Percentiles rank a stretch among this genome's conserved stretches.
Evolutionary conservation across 352 stramenopile genomes (phyloP).

Genomic region (Globisporangium emineosum): DNA sequence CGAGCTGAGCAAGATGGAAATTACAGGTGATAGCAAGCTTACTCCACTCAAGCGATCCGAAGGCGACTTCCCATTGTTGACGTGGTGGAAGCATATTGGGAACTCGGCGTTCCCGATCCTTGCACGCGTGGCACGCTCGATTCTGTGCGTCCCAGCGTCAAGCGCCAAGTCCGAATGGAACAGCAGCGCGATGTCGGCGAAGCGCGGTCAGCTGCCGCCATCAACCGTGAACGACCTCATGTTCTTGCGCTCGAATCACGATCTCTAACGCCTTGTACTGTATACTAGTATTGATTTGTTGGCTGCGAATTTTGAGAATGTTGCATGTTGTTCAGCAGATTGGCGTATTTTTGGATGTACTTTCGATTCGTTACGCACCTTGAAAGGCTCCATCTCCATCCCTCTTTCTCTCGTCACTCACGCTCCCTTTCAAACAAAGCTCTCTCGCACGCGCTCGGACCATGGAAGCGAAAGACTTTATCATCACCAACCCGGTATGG

Average conservation of each 20-base stretch:
- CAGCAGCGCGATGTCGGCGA: background rate
- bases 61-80: background rate
- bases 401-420: background rate
- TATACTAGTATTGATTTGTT: background rate
- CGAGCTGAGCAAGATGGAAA: conserved; percentile 19
- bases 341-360: background rate
- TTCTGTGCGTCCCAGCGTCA: conserved; percentile 5
- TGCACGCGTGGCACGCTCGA: background rate
- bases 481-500: conserved; percentile 46
- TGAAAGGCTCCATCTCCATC: background rate
- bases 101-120: background rate
- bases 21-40: too few relatives aligned
- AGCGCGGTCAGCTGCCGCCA: background rate
- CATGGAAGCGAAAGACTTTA: conserved; percentile 63
- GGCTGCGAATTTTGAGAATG: background rate
- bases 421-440: background rate
- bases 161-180: background rate
- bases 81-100: conserved; percentile 7
- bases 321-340: background rate
- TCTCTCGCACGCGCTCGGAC: conserved; percentile 8
- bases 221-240: conserved; percentile 7
- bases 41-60: conserved; percentile 6
- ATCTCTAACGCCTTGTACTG: background rate
- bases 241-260: conserved; percentile 2
- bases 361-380: background rate